Conservation (phyloP, 768 basidiomycete species). For the Phaeotremella skinneri region DNA sequence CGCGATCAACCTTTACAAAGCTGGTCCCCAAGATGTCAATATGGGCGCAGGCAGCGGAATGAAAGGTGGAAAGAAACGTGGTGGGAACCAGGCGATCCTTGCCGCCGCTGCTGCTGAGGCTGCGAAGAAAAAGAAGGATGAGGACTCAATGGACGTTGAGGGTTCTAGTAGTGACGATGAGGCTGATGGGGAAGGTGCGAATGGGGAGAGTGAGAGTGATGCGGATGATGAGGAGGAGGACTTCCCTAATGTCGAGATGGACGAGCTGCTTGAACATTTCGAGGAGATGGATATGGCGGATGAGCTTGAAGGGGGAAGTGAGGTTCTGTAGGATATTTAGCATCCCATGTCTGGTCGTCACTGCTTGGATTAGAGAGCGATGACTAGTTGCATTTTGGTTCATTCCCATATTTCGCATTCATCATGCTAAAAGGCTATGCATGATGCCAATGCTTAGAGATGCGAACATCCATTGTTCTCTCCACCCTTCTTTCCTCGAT, state of each 20-base stretch:
- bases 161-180: not conserved
- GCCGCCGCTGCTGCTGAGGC: constrained; percentile 12
- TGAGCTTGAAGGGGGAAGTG: constrained; percentile 27
- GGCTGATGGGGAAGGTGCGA: constrained; percentile 52
- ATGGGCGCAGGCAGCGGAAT: constrained; percentile 53
- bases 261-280: constrained; percentile 86
- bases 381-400: not conserved
- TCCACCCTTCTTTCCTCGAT: not conserved
- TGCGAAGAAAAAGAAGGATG: constrained; percentile 55
- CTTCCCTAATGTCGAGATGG: constrained; percentile 80
- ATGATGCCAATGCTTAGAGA: too few species aligned
- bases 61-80: constrained; percentile 40
- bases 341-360: not conserved
- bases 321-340: constrained; percentile 15
- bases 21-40: constrained; percentile 55
- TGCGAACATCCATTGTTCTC: not conserved
- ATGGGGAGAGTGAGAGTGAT: constrained; percentile 32
- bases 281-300: constrained; percentile 76
- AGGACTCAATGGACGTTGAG: constrained; percentile 62
- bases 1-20: constrained; percentile 82
- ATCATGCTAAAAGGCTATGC: too few species aligned
- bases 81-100: not conserved
- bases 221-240: constrained; percentile 66
- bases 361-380: too few species aligned
- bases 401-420: not conserved